phyloP scores from a whole-genome alignment of 176 grass and related monocot species.

The Carex kokanica region DNA sequence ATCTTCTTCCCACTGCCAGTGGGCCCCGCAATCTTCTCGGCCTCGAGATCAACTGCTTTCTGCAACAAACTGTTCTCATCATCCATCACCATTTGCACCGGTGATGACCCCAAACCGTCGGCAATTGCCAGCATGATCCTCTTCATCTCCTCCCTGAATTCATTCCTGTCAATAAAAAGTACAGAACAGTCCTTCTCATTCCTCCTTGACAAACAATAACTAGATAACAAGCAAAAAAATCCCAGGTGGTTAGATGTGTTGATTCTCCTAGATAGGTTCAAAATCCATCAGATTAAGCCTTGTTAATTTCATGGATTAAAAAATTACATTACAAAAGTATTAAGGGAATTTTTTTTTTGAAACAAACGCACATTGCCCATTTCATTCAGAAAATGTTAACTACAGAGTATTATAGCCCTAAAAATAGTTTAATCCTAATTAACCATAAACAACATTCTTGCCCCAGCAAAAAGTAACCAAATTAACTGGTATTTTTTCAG shows the following conservation, averaged over 20 bases:
- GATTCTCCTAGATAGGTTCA: background rate
- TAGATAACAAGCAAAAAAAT: background rate
- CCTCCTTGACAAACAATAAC: background rate
- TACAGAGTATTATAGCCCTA: too few species aligned
- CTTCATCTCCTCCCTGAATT: conserved; percentile 63
- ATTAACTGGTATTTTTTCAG: too few species aligned
- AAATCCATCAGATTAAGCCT: too few species aligned
- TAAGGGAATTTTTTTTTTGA: too few species aligned
- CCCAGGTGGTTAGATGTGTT: background rate
- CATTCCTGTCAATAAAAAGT: conserved; percentile 5
- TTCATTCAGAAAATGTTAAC: too few species aligned
- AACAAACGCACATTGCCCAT: too few species aligned
- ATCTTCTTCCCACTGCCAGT: background rate
- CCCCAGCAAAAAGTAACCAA: too few species aligned
- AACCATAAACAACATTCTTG: too few species aligned
- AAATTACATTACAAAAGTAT: too few species aligned
- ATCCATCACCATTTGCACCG: conserved; percentile 75
- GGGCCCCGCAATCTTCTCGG: conserved; percentile 36
- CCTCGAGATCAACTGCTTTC: conserved; percentile 80
- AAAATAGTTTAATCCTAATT: too few species aligned
- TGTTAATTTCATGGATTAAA: too few species aligned
- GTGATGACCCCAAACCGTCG: conserved; percentile 75
- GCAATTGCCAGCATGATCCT: conserved; percentile 90
- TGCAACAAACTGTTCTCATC: conserved; percentile 60
- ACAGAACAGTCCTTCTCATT: background rate